Evolutionary conservation across 1,284 basidiomycete species (phyloP).

Genomic region (Papiliotrema flavescens): DNA sequence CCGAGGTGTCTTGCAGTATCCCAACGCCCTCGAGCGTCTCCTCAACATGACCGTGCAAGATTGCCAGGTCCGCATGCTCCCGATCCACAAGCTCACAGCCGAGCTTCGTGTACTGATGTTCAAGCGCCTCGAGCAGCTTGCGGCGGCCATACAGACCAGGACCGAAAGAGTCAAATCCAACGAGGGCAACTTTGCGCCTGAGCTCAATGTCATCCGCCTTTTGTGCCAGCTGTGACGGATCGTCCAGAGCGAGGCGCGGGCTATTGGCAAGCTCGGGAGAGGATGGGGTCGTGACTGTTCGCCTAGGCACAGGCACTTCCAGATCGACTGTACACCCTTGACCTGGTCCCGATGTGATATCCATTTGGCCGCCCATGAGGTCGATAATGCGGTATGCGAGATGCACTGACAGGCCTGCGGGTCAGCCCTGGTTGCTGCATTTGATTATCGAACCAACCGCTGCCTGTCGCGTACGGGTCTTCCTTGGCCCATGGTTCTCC

Average conservation of each 20-base stretch:
- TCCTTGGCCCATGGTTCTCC: constrained; percentile 41
- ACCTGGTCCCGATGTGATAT: constrained; percentile 39
- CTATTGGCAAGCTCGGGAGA: constrained; percentile 5
- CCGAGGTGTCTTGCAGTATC: constrained; percentile 12
- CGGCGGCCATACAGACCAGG: constrained; percentile 8
- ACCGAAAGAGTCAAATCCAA: constrained; percentile 26
- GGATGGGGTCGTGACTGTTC: constrained; percentile 12
- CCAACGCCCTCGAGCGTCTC: constrained; percentile 10
- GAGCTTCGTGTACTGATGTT: constrained; percentile 28
- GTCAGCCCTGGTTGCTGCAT: not conserved
- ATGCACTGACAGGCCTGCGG: constrained; percentile 36
- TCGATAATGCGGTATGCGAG: constrained; percentile 45
- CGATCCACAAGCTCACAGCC: constrained; percentile 29
- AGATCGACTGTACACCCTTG: constrained; percentile 38
- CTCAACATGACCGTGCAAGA: constrained; percentile 32
- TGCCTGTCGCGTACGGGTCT: constrained; percentile 41
- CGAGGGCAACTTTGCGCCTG: constrained; percentile 24
- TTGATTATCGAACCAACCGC: constrained; percentile 13
- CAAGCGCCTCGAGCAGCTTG: constrained; percentile 21
- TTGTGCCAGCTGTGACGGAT: constrained; percentile 12
- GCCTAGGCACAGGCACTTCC: constrained; percentile 35
- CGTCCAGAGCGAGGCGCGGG: constrained; percentile 7
- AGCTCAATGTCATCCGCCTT: constrained; percentile 11
- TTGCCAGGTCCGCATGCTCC: constrained; percentile 33
- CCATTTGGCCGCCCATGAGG: constrained; percentile 44